A percentile compares a stretch with the other conserved stretches of the same genome.
Evolutionary conservation across 2,329 filamentous ascomycete genomes (phyloP).

Genomic region (Scedosporium aurantiacum): DNA sequence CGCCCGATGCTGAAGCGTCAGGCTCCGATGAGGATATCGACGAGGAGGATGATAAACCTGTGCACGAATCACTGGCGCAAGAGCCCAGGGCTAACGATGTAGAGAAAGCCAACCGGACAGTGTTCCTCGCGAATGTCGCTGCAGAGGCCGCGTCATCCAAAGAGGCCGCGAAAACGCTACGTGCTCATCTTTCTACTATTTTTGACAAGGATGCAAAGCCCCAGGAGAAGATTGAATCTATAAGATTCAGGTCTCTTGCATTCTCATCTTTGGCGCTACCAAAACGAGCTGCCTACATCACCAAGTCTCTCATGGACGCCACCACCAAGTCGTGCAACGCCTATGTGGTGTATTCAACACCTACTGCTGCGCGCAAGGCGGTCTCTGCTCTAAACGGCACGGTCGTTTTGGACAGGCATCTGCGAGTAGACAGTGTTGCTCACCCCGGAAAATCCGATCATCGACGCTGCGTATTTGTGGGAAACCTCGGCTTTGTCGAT

Average conservation of each 20-base stretch:
- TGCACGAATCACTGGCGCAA: slow-evolving; percentile 47
- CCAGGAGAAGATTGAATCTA: slow-evolving; percentile 69
- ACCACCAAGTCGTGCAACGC: slow-evolving; percentile 92
- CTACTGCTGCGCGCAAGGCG: slow-evolving; percentile 64
- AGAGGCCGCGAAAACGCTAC: slow-evolving; percentile 63
- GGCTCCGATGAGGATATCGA: slow-evolving; percentile 26
- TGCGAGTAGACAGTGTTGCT: slow-evolving; percentile 83
- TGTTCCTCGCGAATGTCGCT: slow-evolving; percentile 89
- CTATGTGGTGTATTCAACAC: slow-evolving; percentile 78
- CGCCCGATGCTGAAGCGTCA: slow-evolving; percentile 34
- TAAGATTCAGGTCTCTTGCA: slow-evolving; percentile 88
- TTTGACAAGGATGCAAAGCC: slow-evolving; percentile 41
- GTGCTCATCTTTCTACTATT: slow-evolving; percentile 68
- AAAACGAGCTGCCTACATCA: slow-evolving; percentile 90
- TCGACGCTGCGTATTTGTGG: slow-evolving; percentile 87
- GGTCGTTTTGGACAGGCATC: slow-evolving; percentile 71
- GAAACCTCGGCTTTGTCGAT: slow-evolving; percentile 92
- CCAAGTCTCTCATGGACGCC: slow-evolving; percentile 77
- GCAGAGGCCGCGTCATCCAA: slow-evolving; percentile 74
- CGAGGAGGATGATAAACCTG: slow-evolving; percentile 17
- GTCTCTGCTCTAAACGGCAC: slow-evolving; percentile 72
- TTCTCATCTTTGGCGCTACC: slow-evolving; percentile 69
- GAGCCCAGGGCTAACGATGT: slow-evolving; percentile 50
- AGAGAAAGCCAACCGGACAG: slow-evolving; percentile 78
- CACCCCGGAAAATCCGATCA: slow-evolving; percentile 77